Base-by-base conservation (phyloP, 345 rosid genomes). In the Melaleuca alternifolia region DNA sequence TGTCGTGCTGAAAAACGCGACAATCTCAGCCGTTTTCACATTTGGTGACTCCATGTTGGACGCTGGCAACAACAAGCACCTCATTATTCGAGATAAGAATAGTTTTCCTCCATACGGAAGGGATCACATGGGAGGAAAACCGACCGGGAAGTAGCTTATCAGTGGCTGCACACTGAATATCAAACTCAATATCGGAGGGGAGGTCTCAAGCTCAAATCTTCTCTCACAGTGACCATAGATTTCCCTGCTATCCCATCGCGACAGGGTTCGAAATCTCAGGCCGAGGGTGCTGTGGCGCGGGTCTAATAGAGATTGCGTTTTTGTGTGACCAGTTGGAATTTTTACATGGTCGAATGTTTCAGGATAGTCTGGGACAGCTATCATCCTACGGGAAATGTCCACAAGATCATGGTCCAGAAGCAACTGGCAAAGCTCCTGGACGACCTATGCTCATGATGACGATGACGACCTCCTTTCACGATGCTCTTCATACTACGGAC, bases 41-140 rank as follows among this genome's bases (percentile, higher is more conserved):
- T 93, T 94, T 51, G 96, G 98, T 26, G 96, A 95, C 85, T 95
- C 98, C 37, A 90, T 93, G 2, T 85, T 93, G 11, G 96, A 93
- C 89, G 85, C 96, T 0, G 95, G 98, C 18, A 95, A 95, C 90
- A 93, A 95, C 90, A 93, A 94, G 83, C 7, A 75, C 13, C 83
- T 92, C 24, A 3, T 7, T 13, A 93, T 95, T 10, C 16, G 88
- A 2, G 53, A 86, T 41, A 93, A 88, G 89, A 89, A 91, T 86
- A 89, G 92, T 50, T 87, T 88, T 54, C 90, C 89, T 62, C 97
- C 96, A 3, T 95, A 95, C 51, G 98, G 98, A 1, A 87, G 89
- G 46, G 93, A 91, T 86, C 91, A 88, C 65, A 6, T 11, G 5
- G 88, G 90, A 26, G 89, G 85, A 83, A 3, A 44, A 0, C 87